Evolutionary conservation across 2,329 filamentous ascomycete species (phyloP), one percentile per base, ranked within the genome.

Genomic region (Aspergillus oerlinghausenensis): DNA sequence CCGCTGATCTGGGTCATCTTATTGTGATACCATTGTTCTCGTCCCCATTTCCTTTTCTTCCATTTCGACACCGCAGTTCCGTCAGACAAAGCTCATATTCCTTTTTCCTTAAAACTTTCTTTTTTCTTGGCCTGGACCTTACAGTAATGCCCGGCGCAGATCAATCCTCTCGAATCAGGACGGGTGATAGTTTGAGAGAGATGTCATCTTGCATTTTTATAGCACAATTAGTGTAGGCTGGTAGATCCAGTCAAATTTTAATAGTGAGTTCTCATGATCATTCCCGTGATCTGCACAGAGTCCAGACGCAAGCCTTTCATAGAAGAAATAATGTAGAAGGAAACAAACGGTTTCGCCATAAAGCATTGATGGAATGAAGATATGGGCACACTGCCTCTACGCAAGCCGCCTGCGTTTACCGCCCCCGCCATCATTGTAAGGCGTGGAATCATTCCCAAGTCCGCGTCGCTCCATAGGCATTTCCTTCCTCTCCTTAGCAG

Each of bases 401-500:
- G 55, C 66, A 53, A 70, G 49, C 51, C 69, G 63, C 25, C 65
- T 63, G 21, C 67, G 64, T 60, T 72, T 73, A 42, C 66, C 65
- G 7, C 60, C 63, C 51, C 57, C 61, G 54, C 59, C 63, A 48
- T 55, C 53, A 42, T 61, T 52, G 21, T 45, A 55, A 50, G 57
- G 62, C 25, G 60, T 56, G 50, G 51, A 59, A 52, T 61, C 61
- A 56, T 55, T 59, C 40, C 72, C 73, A 26, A 68, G 61, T 10
- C 70, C 73, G 59, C 84, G 77, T 60, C 83, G 76, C 51, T 75
- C 77, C 69, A 77, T 75, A 0, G 86, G 86, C 82, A 92, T 79
- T 60, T 85, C 82, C 77, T 85, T 95, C 79, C 89, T 89, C 81
- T 97, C 94, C 79, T 88, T 93, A 9, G 84, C 80, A 0, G 89